Evolutionary conservation across 2,329 filamentous ascomycete genomes (phyloP), one percentile per base, ranked within the genome.

Genomic region (Talaromyces piceae): DNA sequence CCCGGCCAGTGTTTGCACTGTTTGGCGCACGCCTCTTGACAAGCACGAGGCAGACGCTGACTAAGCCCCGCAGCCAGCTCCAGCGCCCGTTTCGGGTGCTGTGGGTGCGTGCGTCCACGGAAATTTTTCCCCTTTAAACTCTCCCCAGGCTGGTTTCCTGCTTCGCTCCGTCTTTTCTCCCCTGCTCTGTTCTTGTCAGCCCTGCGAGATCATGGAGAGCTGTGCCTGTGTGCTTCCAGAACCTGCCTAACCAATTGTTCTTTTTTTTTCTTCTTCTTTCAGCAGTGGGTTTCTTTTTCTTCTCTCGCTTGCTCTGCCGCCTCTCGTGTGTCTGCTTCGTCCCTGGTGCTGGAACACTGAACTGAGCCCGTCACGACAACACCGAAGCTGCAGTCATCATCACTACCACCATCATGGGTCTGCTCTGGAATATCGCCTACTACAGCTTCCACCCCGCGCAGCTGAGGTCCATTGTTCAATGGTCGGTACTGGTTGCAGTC

Each of bases 381-480:
- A 37, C 31, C 31, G 31, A 18, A 37, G 45, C 47, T 23, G 44
- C 23, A 31, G 39, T 28, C 43, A 13, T 26, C n/a, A n/a, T n/a
- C n/a, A n/a, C n/a, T n/a, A 16, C 46, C 39, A 53, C 52, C 64
- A 67, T 44, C 45, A 73, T 73, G 71, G 66, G 67, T 58, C 56
- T 66, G 59, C 59, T 72, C 51, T 65, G 69, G 51, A 76, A 81
- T 60, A 68, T 82, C 54, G 64, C 87, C 56, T 93, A 91, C 75
- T 87, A 83, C 63, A 69, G 83, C 53, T 73, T 87, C 58, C 90
- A 94, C 71, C 86, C 88, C 30, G 78, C 77, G 59, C 79, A 95
- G 74, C 74, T 95, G 67, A 83, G 88, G 64, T 78, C 86, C 44
- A 89, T 95, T 57, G 77, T 95, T 56, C 90, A 95, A 84, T 95